Evolutionary conservation across 306 rosid species (phyloP), one percentile per base, ranked within the genome.

Genomic region (Prunus davidiana): DNA sequence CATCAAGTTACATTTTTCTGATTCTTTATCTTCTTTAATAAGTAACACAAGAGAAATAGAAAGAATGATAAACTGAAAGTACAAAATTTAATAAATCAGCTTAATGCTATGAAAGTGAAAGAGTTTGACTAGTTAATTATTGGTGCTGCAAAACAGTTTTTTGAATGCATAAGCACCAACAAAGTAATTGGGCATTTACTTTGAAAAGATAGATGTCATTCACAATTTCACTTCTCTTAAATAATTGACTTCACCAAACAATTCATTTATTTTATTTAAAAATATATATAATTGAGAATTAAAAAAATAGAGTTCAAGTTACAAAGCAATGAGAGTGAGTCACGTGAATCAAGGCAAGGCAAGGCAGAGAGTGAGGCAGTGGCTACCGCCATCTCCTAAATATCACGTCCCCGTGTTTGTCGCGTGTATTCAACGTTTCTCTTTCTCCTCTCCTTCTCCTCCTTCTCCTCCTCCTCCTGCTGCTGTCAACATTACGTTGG

Each of bases 371-470:
- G 14, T 10, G 52, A 6, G 43, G 43, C 9, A 52, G 58, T 16
- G 58, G 58, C 58, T 52, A 75, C 74, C 78, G 81, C 81, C 81
- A 79, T 6, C 13, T 25, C n/a, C 34, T 63, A 12, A 27, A 63
- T 63, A 34, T 72, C 32, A 72, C 67, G 71, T 64, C 75, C 77
- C 75, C 80, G 83, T 72, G 72, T 75, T 83, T 86, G 66, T 83
- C 87, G 89, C 89, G 87, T 75, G 89, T 54, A 41, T 28, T 81
- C 54, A 64, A 79, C 85, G 76, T 72, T 47, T 11, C 6, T 57
- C 30, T 24, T 25, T 22, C 24, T 52, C 13, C 38, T 32, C 28
- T 49, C 9, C 8, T 32, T 32, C 38, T 32, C 41, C 41, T 34
- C 41, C 41, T 34, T 34, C 41, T 34, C 41, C 6, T 34, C 38